A percentile compares a stretch with the other conserved stretches of the same genome.
These are phyloP conservation scores for Fusarium camptoceras DNA, from an alignment of 2,329 filamentous ascomycete species.

Conservation along the genomic window DNA sequence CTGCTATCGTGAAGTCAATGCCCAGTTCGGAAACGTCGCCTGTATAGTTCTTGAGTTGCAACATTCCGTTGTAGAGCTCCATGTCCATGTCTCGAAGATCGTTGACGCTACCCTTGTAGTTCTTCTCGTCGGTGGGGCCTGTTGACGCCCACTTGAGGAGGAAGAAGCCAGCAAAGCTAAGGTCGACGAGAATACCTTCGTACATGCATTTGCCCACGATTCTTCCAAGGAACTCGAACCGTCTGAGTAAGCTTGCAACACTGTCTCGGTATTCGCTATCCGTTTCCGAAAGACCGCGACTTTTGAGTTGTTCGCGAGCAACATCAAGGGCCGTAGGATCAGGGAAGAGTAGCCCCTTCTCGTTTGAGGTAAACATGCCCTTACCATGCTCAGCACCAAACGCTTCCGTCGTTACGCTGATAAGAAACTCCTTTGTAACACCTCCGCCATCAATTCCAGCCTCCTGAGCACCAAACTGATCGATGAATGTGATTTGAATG, in stretches of 20 bases:
- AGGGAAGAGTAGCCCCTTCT: conserved; percentile 87
- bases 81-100: conserved; percentile 93
- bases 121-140: conserved; percentile 70
- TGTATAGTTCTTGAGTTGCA: conserved; percentile 84
- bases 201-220: conserved; percentile 97
- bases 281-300: conserved; percentile 62
- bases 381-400: conserved; percentile 67
- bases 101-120: conserved; percentile 92
- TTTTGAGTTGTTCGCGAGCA: conserved; percentile 67
- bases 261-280: conserved; percentile 67
- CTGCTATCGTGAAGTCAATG: conserved; percentile 90
- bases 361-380: conserved; percentile 83
- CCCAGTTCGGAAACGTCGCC: conserved; percentile 78
- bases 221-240: conserved; percentile 92
- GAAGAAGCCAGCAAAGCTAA: conserved; percentile 95
- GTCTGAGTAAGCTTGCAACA: conserved; percentile 72
- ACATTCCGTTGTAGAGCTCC: conserved; percentile 86
- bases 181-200: conserved; percentile 93
- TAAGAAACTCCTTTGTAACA: conserved; percentile 97
- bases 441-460: conserved; percentile 97
- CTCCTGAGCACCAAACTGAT: conserved; percentile 86
- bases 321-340: conserved; percentile 84
- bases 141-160: conserved; percentile 92
- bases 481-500: conserved; percentile 96
- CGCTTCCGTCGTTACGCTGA: conserved; percentile 85